Base-by-base conservation (phyloP, 208 protist species). In the Acanthamoeba lugdunensis region DNA sequence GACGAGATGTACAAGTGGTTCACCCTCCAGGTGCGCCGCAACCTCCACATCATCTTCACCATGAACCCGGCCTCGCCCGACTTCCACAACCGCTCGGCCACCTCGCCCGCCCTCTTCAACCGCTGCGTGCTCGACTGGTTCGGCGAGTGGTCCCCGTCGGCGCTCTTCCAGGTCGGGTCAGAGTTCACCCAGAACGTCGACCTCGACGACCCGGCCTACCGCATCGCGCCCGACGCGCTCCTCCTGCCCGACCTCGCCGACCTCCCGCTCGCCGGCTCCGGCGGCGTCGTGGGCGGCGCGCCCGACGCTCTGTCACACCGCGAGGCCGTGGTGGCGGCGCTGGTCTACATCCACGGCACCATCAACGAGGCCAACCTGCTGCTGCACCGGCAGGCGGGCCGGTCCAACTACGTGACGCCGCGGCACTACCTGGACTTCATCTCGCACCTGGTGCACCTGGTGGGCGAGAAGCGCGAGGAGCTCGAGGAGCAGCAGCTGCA, bases 81-180 rank as follows among this genome's bases (percentile, higher is more conserved):
- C 89, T 99, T 99, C 93, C 96, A 98, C 21, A 98, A 97, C 56
- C 97, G 98, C 89, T 97, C 98, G 2, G 97, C 98, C 30, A 98
- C 99, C 25, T 99, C 98, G 61, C 99, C 99, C 21, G 99, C 99
- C 30, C 97, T 99, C 37, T 99, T 99, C 96, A 99, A 99, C 96
- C 98, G 99, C 25, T 99, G 99, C 97, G 99, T 99, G 13, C 98
- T 99, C 73, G 98, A 99, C 96, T 99, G 99, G 99, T 99, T 99
- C 95, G 99, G 99, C 52, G 98, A 99, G 93, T 99, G 99, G 99
- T 98, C 98, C 30, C 58, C 95, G 14, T 67, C 96, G 16, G 99
- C 99, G 16, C 95, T 99, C 33, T 96, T 98, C 88, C 98, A 99
- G 95, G 95, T 95, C 21, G 95, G 92, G 52, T 54, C 92, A 11